Conservation (phyloP, 305 asterid species). For the Petunia hybrid region DNA sequence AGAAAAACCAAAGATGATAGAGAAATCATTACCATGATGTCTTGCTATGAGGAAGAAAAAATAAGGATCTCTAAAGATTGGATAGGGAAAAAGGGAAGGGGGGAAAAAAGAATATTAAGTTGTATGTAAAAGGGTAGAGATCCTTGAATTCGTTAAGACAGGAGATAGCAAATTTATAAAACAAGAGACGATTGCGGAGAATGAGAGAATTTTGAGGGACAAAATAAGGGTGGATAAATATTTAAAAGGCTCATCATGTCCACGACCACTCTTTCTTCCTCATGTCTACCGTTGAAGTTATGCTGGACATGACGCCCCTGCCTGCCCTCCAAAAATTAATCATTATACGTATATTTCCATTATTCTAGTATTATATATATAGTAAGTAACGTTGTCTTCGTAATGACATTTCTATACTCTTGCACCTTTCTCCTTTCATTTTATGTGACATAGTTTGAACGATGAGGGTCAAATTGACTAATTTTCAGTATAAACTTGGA, state of each 20-base stretch:
- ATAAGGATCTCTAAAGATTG: not conserved
- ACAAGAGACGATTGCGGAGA: conserved; percentile 43
- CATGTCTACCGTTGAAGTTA: not conserved
- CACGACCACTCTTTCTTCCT: conserved; percentile 31
- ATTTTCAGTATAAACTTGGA: too few species aligned
- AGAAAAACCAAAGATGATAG: not conserved
- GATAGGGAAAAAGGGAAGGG: not conserved
- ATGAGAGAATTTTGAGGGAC: conserved; percentile 39
- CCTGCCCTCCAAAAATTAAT: not conserved
- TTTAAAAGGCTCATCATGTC: conserved; percentile 30
- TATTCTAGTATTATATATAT: too few species aligned
- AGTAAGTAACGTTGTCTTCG: too few species aligned
- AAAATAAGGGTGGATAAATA: conserved; percentile 36
- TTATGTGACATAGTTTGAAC: too few species aligned
- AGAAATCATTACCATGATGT: conserved; percentile 35
- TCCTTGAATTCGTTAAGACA: conserved; percentile 38
- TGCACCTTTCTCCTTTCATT: too few species aligned
- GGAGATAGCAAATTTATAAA: conserved; percentile 29
- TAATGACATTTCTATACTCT: too few species aligned
- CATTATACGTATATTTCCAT: not conserved
- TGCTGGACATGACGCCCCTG: not conserved
- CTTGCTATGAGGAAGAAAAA: conserved; percentile 9
- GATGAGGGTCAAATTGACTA: too few species aligned
- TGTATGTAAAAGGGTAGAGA: conserved; percentile 21
- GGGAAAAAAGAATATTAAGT: not conserved